Percentiles rank a stretch among this genome's conserved stretches.
Evolutionary conservation across 2,329 filamentous ascomycete species (phyloP).

Genomic region (Metarhizium robertsii): DNA sequence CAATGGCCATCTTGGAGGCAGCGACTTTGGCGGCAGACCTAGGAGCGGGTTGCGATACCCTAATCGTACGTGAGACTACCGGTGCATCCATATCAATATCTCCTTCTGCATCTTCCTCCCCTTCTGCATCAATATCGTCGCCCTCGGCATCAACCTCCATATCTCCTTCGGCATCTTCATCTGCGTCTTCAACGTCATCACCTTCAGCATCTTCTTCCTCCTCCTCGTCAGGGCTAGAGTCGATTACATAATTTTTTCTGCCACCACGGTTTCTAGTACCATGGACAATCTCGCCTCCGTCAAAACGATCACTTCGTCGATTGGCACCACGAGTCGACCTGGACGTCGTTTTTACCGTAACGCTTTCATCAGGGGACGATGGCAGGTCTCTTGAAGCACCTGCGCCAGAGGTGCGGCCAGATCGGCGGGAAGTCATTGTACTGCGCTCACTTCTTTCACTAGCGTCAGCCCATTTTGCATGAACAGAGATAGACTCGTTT

Average conservation of each 20-base stretch:
- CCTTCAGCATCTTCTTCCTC: conserved; percentile 30
- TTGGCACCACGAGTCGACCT: conserved; percentile 35
- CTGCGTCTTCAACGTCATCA: conserved; percentile 30
- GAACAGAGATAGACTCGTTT: conserved; percentile 32
- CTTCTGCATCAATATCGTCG: conserved; percentile 30
- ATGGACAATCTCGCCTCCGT: conserved; percentile 36
- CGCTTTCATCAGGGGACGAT: conserved; percentile 37
- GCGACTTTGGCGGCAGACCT: conserved; percentile 25
- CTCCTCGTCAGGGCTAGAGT: conserved; percentile 41
- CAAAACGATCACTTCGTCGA: conserved; percentile 28
- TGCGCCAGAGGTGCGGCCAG: conserved; percentile 35
- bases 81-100: conserved; percentile 37
- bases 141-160: conserved; percentile 29
- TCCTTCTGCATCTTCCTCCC: conserved; percentile 33
- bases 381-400: conserved; percentile 34
- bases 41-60: conserved; percentile 33
- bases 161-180: conserved; percentile 30
- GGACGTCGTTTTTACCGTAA: conserved; percentile 43
- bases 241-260: conserved; percentile 52
- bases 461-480: conserved; percentile 31
- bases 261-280: conserved; percentile 44
- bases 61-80: conserved; percentile 30
- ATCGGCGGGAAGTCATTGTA: conserved; percentile 44
- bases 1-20: conserved; percentile 23
- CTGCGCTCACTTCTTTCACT: conserved; percentile 24